Conservation (phyloP, 2,329 filamentous ascomycete genomes). For the Xylariaceae sp. region DNA sequence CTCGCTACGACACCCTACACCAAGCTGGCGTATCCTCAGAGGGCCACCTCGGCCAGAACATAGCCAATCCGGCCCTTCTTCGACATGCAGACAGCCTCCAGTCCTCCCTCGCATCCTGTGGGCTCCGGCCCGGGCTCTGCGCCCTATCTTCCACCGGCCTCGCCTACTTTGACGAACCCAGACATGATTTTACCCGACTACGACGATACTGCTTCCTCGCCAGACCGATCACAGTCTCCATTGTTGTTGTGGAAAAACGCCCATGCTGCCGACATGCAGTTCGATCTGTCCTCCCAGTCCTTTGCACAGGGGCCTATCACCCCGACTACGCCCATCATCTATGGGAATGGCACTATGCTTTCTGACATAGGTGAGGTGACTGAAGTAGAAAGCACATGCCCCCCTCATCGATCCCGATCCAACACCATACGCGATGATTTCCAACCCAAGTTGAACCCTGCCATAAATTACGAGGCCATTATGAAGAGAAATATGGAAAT, state of each 20-base stretch:
- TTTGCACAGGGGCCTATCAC: conserved; percentile 41
- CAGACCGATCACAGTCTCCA: conserved; percentile 47
- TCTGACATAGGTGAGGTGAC: conserved; percentile 60
- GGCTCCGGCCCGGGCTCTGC: conserved; percentile 20
- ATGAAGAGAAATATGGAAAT: conserved; percentile 39
- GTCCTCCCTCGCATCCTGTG: conserved; percentile 13
- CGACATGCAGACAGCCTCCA: conserved; percentile 22
- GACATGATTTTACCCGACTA: conserved; percentile 89
- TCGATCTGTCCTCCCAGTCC: conserved; percentile 36
- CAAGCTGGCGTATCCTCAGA: conserved; percentile 1
- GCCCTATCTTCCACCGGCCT: conserved; percentile 55
- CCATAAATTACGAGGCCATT: conserved; percentile 33
- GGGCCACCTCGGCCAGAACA: conserved; percentile 5
- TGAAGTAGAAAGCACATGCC: conserved; percentile 45
- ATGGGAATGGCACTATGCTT: conserved; percentile 65
- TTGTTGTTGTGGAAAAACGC: conserved; percentile 49
- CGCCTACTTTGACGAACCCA: conserved; percentile 85
- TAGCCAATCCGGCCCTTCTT: conserved; percentile 7
- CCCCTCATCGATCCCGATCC: conserved; percentile 34
- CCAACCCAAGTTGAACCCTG: conserved; percentile 20
- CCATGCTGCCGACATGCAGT: conserved; percentile 35
- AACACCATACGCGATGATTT: conserved; percentile 28
- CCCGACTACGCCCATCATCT: conserved; percentile 61
- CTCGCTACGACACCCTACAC: not conserved
- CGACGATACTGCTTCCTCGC: conserved; percentile 51